Conservation (phyloP, 192 early-diverging fungal species). For the Entophlyctis luteolus region DNA sequence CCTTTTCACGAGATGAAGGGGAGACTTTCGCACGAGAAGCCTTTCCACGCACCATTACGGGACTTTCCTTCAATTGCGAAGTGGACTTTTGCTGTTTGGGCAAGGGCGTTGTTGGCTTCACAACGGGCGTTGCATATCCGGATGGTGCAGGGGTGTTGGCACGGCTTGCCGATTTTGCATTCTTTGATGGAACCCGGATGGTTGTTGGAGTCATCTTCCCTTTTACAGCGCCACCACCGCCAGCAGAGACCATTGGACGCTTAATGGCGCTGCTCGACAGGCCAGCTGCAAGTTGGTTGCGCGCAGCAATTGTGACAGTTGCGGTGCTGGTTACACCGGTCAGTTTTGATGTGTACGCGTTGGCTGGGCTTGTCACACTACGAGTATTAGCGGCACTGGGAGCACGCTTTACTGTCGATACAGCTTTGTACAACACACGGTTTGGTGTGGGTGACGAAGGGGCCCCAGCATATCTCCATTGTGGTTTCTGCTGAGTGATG, state of each 20-base stretch:
- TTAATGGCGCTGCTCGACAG: neutral
- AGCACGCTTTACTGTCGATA: neutral
- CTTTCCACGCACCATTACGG: no score
- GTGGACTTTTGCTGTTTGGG: no score
- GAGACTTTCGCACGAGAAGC: no score
- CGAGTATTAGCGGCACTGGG: neutral
- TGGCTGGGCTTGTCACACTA: neutral
- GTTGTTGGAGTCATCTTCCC: conserved; percentile 19
- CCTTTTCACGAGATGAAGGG: no score
- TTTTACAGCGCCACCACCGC: neutral
- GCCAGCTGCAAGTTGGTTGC: conserved; percentile 19
- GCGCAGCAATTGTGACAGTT: conserved; percentile 20
- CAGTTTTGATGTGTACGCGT: conserved; percentile 8
- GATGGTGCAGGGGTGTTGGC: neutral
- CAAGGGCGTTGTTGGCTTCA: no score
- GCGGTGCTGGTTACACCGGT: conserved; percentile 18
- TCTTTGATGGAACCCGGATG: conserved; percentile 4
- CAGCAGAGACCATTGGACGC: neutral
- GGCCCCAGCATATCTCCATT: conserved; percentile 4
- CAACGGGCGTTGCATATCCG: no score
- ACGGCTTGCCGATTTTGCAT: neutral
- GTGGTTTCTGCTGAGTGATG: conserved; percentile 21
- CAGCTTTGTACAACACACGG: conserved; percentile 18
- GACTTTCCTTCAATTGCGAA: no score
- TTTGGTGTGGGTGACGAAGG: neutral